Evolutionary conservation across 75 land plant species (phyloP).

Genomic region (Chamaecyparis obtusa): DNA sequence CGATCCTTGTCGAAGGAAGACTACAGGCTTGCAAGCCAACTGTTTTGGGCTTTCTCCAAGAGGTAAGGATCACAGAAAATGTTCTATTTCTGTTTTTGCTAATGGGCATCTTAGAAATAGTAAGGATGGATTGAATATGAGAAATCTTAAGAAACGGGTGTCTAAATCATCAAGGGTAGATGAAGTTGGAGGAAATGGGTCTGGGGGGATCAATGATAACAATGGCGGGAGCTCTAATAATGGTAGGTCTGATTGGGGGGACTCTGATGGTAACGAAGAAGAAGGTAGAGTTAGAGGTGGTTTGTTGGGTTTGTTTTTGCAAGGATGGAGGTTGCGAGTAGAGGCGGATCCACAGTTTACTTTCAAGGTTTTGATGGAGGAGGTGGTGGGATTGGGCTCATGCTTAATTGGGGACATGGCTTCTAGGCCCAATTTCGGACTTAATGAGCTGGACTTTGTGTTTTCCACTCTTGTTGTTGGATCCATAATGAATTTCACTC

Average conservation of each 20-base stretch:
- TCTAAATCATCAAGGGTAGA: background rate
- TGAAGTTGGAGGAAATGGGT: background rate
- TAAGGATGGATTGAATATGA: background rate
- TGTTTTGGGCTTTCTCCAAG: background rate
- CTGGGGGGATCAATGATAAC: slow-evolving; percentile 22
- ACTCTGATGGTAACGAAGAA: slow-evolving; percentile 9
- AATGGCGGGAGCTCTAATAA: slow-evolving; percentile 11
- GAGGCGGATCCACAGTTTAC: slow-evolving; percentile 32
- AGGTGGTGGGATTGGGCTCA: slow-evolving; percentile 35
- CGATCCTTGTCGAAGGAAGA: background rate
- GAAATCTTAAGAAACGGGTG: background rate
- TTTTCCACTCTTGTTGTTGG: slow-evolving; percentile 41
- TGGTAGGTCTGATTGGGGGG: slow-evolving; percentile 19
- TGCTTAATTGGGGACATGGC: slow-evolving; percentile 40
- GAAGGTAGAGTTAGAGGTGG: slow-evolving; percentile 12
- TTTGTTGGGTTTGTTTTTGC: slow-evolving; percentile 20
- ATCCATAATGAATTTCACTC: slow-evolving; percentile 19
- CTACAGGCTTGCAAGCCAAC: background rate
- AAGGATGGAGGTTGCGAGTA: slow-evolving; percentile 27
- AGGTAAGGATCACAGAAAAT: background rate
- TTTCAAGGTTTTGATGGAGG: slow-evolving; percentile 37
- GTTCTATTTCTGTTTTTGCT: background rate
- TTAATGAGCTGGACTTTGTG: slow-evolving; percentile 43
- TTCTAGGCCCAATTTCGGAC: slow-evolving; percentile 34
- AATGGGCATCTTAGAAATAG: background rate